Evolutionary conservation across 805 yeast species (phyloP).

Genomic region (Grigorovia jiainica): DNA sequence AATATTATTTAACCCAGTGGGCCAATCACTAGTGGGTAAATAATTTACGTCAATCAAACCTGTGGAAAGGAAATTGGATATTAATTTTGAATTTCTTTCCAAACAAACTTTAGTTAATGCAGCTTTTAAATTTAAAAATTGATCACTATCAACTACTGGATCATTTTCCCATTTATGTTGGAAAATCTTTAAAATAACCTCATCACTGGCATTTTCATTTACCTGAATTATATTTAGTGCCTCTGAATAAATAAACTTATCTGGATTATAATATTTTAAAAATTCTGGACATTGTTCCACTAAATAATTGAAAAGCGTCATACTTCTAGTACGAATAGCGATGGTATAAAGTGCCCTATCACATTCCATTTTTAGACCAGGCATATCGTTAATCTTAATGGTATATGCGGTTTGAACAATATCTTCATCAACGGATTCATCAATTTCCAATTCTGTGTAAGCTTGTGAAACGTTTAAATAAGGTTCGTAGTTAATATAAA

Average conservation of each 20-base stretch:
- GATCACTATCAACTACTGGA: slow-evolving; percentile 27
- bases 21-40: slow-evolving; percentile 62
- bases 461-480: slow-evolving; percentile 37
- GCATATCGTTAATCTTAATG: slow-evolving; percentile 47
- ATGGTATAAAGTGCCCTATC: slow-evolving; percentile 54
- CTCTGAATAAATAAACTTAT: slow-evolving; percentile 25
- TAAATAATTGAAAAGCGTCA: slow-evolving; percentile 46
- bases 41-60: slow-evolving; percentile 54
- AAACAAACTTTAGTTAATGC: slow-evolving; percentile 50
- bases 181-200: slow-evolving; percentile 29
- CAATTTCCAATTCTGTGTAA: slow-evolving; percentile 41
- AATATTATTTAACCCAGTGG: slow-evolving; percentile 86
- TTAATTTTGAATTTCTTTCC: slow-evolving; percentile 43
- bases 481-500: slow-evolving; percentile 39
- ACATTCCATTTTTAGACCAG: slow-evolving; percentile 30
- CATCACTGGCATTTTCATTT: slow-evolving; percentile 44
- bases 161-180: slow-evolving; percentile 25
- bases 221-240: slow-evolving; percentile 45
- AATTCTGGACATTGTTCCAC: slow-evolving; percentile 29
- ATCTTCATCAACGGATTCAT: slow-evolving; percentile 52
- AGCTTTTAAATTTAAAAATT: slow-evolving; percentile 46
- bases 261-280: slow-evolving; percentile 17
- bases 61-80: slow-evolving; percentile 45
- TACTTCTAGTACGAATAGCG: slow-evolving; percentile 49
- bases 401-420: slow-evolving; percentile 68